These are phyloP conservation scores for Sphaerostilbella broomeana DNA, from an alignment of 2,329 filamentous ascomycete species.

Conservation along the genomic window DNA sequence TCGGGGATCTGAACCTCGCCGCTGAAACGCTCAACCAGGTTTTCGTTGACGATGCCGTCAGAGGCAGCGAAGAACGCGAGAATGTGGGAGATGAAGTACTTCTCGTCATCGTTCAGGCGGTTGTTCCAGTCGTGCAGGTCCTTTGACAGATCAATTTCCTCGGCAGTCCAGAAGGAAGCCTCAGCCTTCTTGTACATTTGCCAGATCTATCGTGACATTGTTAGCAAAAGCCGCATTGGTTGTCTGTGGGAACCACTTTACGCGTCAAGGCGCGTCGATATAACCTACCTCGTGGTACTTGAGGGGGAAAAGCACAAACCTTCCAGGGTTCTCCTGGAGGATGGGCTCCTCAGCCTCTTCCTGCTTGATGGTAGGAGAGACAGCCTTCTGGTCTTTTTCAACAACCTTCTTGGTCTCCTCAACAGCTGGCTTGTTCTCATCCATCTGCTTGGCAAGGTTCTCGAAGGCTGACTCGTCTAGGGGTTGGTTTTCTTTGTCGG, in stretches of 20 bases:
- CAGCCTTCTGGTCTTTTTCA: conserved; percentile 24
- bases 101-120: conserved; percentile 90
- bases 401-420: conserved; percentile 34
- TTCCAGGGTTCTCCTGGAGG: conserved; percentile 88
- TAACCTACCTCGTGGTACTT: conserved; percentile 94
- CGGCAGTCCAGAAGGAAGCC: conserved; percentile 98
- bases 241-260: conserved; percentile 48
- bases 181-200: conserved; percentile 99
- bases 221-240: conserved; percentile 35
- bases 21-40: conserved; percentile 96
- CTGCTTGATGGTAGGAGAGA: conserved; percentile 50
- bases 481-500: conserved; percentile 76
- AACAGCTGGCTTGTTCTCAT: conserved; percentile 54
- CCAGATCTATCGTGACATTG: conserved; percentile 66
- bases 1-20: conserved; percentile 95
- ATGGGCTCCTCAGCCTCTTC: conserved; percentile 82
- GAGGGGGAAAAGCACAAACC: conserved; percentile 97
- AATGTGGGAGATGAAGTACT: conserved; percentile 97
- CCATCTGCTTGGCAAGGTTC: conserved; percentile 48
- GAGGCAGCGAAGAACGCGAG: conserved; percentile 98
- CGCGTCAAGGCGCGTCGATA: conserved; percentile 51
- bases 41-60: conserved; percentile 99
- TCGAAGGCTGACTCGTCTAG: conserved; percentile 45
- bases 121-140: conserved; percentile 99
- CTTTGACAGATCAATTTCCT: conserved; percentile 98